These are phyloP conservation scores for Paradendryphiella salina DNA, from an alignment of 2,329 filamentous ascomycete species.

Conservation along the genomic window DNA sequence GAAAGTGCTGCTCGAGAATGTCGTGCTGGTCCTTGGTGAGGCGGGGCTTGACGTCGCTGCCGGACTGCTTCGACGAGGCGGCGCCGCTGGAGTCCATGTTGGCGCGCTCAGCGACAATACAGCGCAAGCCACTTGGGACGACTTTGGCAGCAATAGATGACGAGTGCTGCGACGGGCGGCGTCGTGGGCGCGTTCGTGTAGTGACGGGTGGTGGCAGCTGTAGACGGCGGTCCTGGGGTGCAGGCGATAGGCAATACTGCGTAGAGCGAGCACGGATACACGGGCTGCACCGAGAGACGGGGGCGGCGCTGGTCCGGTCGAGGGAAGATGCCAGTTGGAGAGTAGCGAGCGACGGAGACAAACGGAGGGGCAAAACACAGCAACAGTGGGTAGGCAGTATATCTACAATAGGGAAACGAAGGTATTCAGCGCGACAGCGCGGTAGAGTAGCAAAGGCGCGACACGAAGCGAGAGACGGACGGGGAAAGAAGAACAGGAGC, in stretches of 20 bases:
- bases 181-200: conserved; percentile 8
- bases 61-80: conserved; percentile 32
- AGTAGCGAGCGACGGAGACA: conserved; percentile 17
- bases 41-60: conserved; percentile 55
- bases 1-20: conserved; percentile 55
- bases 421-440: conserved; percentile 14
- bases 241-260: conserved; percentile 13
- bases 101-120: conserved; percentile 27
- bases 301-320: conserved; percentile 4
- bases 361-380: background rate
- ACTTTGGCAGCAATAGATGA: background rate
- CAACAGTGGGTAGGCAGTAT: conserved; percentile 3
- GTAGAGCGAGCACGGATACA: conserved; percentile 20
- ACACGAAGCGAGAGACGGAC: conserved; percentile 17
- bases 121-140: conserved; percentile 17
- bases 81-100: conserved; percentile 36
- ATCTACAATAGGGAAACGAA: conserved; percentile 11
- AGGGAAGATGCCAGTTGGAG: background rate
- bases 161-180: background rate
- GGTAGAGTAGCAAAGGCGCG: conserved; percentile 1
- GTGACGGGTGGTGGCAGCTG: conserved; percentile 6
- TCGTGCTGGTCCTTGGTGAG: conserved; percentile 59
- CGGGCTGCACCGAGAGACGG: conserved; percentile 18
- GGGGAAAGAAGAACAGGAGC: conserved; percentile 12
- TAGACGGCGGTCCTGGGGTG: conserved; percentile 2